A percentile compares a stretch with the other conserved stretches of the same genome.
Conservation (phyloP, 2,329 filamentous ascomycete genomes). For the Penicillium sp. region DNA sequence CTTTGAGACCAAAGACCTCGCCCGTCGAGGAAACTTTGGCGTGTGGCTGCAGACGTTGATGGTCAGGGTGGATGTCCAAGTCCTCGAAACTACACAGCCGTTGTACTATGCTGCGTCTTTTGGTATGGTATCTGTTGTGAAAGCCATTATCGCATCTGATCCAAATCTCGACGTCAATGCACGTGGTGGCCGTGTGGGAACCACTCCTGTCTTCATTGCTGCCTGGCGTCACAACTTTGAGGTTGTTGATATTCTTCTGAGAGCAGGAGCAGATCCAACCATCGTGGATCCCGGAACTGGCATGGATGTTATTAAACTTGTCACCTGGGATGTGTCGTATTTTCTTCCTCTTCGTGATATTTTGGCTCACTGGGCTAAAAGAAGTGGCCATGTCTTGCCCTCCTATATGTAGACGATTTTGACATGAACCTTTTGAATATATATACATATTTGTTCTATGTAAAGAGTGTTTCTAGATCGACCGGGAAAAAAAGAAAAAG, state of each 20-base stretch:
- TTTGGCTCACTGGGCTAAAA: constrained; percentile 1
- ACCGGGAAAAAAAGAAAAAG: not conserved
- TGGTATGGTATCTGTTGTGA: constrained; percentile 18
- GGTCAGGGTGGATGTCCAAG: not conserved
- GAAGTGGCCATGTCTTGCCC: no score
- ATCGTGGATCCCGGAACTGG: constrained; percentile 15
- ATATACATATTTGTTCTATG: no score
- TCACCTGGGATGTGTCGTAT: not conserved
- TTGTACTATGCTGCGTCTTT: constrained; percentile 23
- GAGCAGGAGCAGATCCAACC: constrained; percentile 21
- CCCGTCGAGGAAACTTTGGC: constrained; percentile 18
- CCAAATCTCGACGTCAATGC: constrained; percentile 18
- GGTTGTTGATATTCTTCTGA: constrained; percentile 14
- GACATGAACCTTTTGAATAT: no score
- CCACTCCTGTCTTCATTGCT: constrained; percentile 20
- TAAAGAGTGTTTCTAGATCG: no score
- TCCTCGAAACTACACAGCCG: constrained; percentile 17
- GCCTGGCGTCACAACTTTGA: constrained; percentile 14
- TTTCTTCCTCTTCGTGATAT: constrained; percentile 3
- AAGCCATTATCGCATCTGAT: constrained; percentile 15
- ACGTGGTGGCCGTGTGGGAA: constrained; percentile 16
- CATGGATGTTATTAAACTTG: constrained; percentile 7
- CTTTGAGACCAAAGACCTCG: constrained; percentile 13
- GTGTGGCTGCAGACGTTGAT: constrained; percentile 17
- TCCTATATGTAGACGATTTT: no score